Conservation (phyloP, 495 filamentous ascomycete genomes). For the Pseudomonodictys pantanalensis region DNA sequence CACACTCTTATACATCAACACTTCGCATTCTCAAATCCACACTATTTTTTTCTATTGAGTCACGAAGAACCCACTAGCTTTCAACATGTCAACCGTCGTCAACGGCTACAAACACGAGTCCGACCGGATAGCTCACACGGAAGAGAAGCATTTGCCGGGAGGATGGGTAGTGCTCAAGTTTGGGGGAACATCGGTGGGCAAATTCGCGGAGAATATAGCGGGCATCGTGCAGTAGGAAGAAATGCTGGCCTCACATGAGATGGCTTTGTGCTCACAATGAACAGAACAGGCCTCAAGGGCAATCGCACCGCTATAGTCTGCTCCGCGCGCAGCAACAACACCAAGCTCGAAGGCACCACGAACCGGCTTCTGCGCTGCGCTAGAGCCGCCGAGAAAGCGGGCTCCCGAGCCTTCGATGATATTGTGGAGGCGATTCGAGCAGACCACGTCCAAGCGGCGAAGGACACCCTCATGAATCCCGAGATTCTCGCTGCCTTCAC, state of each 20-base stretch:
- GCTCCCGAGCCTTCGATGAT: constrained; percentile 60
- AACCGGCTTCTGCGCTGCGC: constrained; percentile 75
- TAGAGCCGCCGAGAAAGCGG: constrained; percentile 61
- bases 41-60: background rate
- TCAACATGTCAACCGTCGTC: constrained; percentile 15
- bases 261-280: constrained; percentile 1
- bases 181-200: constrained; percentile 49
- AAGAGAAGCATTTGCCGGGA: constrained; percentile 42
- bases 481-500: constrained; percentile 58
- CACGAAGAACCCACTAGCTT: background rate
- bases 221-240: constrained; percentile 66
- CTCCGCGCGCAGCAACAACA: constrained; percentile 85
- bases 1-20: no score
- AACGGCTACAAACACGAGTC: constrained; percentile 20
- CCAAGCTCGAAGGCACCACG: constrained; percentile 88
- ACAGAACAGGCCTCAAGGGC: constrained; percentile 62
- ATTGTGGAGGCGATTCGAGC: constrained; percentile 71
- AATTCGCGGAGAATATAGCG: constrained; percentile 68
- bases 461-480: constrained; percentile 57
- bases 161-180: constrained; percentile 48
- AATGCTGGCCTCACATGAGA: background rate
- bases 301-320: constrained; percentile 84
- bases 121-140: constrained; percentile 38
- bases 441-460: constrained; percentile 69
- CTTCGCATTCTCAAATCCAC: no score